Evolutionary conservation across 345 rosid species (phyloP).

Genomic region (Garcia nutans): DNA sequence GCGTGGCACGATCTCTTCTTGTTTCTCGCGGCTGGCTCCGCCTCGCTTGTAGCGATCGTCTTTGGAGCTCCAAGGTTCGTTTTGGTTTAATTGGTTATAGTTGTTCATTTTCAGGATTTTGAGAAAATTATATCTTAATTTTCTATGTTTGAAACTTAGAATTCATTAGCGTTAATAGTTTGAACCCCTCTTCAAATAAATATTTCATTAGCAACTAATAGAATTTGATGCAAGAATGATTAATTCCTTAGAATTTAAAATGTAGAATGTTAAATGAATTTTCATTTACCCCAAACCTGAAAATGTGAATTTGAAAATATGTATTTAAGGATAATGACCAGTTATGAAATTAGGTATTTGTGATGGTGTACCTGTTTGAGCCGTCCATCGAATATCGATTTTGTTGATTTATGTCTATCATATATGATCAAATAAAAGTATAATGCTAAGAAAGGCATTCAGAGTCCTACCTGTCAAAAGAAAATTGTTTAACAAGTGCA

Average conservation of each 20-base stretch:
- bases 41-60: conserved; percentile 51
- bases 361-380: too few species aligned
- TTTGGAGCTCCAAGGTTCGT: conserved; percentile 52
- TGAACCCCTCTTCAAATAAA: too few species aligned
- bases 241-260: too few species aligned
- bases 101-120: neutral
- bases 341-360: too few species aligned
- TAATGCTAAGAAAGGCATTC: neutral
- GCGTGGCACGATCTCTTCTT: conserved; percentile 55
- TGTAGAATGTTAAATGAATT: too few species aligned
- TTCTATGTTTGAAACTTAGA: too few species aligned
- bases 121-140: neutral
- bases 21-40: conserved; percentile 56
- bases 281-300: too few species aligned
- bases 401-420: neutral
- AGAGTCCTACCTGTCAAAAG: neutral
- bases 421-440: neutral
- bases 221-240: too few species aligned
- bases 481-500: neutral
- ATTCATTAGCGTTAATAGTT: too few species aligned
- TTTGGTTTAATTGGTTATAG: neutral
- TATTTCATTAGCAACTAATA: too few species aligned
- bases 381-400: neutral
- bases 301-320: too few species aligned
- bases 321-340: too few species aligned